Evolutionary conservation across 139 green algal genomes (phyloP).

Genomic region (Auxenochlorella protothecoides): DNA sequence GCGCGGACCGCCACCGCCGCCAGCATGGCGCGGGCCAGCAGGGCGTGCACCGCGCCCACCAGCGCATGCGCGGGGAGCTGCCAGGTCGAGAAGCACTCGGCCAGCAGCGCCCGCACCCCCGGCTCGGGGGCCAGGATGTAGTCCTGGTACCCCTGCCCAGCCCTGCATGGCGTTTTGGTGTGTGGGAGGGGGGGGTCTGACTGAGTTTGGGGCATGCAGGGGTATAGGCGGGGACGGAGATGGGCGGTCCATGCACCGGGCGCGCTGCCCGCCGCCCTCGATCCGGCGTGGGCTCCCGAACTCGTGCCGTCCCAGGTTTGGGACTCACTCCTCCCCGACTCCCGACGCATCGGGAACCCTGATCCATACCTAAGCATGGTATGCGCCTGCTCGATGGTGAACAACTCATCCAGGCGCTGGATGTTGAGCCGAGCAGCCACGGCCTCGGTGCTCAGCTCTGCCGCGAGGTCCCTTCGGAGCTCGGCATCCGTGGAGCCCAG

Average conservation of each 20-base stretch:
- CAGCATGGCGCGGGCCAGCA: not conserved
- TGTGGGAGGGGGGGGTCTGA: too few species aligned
- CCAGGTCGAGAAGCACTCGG: not conserved
- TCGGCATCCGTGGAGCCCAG: too few species aligned
- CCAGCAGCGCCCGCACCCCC: not conserved
- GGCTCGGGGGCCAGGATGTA: conserved; percentile 5
- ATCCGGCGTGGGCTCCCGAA: not conserved
- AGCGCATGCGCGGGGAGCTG: not conserved
- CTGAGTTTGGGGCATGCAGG: too few species aligned
- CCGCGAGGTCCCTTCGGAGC: too few species aligned
- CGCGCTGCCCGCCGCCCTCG: not conserved
- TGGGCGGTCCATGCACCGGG: not conserved
- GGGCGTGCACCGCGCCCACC: not conserved
- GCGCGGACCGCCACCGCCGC: not conserved
- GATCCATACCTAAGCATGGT: too few species aligned
- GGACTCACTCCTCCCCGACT: too few species aligned
- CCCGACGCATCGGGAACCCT: too few species aligned
- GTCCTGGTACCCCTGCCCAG: not conserved
- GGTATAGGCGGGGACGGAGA: too few species aligned
- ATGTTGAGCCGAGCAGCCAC: too few species aligned
- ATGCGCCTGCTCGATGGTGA: too few species aligned
- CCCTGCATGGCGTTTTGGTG: not conserved
- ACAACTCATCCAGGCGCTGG: too few species aligned
- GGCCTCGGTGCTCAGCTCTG: too few species aligned
- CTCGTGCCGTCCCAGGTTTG: not conserved